Percentiles rank a stretch among this genome's conserved stretches.
Evolutionary conservation across 2,329 filamentous ascomycete species (phyloP).

Genomic region (Aspergillus pseudotamarii): DNA sequence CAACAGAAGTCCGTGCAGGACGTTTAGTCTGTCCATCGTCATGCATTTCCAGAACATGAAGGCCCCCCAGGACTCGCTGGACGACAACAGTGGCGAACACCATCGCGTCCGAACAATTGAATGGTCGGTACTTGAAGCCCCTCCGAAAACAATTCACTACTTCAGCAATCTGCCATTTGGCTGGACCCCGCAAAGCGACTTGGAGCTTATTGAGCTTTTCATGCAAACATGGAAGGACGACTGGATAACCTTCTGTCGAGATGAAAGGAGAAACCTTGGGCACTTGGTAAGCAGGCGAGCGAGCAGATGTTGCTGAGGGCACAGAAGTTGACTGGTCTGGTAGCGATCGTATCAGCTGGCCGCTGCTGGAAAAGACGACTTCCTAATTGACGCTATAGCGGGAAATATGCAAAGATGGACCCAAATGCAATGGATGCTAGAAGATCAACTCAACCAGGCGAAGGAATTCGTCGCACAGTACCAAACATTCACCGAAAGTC

Average conservation of each 20-base stretch:
- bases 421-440: constrained; percentile 14
- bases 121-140: constrained; percentile 19
- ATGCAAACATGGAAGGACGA: constrained; percentile 19
- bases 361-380: constrained; percentile 16
- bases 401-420: constrained; percentile 20
- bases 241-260: constrained; percentile 17
- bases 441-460: constrained; percentile 17
- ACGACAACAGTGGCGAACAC: not conserved
- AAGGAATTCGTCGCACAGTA: constrained; percentile 17
- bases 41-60: constrained; percentile 10
- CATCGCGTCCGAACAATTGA: constrained; percentile 11
- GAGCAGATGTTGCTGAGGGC: accelerated
- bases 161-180: constrained; percentile 20
- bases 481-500: constrained; percentile 19
- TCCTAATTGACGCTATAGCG: constrained; percentile 18
- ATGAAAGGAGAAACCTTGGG: constrained; percentile 13
- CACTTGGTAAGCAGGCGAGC: constrained; percentile 9
- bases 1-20: constrained; percentile 17
- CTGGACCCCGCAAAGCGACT: constrained; percentile 18
- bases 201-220: constrained; percentile 17
- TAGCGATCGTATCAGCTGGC: constrained; percentile 19
- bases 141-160: constrained; percentile 17
- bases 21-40: constrained; percentile 18
- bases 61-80: not conserved
- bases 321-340: not conserved